Evolutionary conservation across 1,284 basidiomycete genomes (phyloP).

Genomic region (Afroboletus lepidellus): DNA sequence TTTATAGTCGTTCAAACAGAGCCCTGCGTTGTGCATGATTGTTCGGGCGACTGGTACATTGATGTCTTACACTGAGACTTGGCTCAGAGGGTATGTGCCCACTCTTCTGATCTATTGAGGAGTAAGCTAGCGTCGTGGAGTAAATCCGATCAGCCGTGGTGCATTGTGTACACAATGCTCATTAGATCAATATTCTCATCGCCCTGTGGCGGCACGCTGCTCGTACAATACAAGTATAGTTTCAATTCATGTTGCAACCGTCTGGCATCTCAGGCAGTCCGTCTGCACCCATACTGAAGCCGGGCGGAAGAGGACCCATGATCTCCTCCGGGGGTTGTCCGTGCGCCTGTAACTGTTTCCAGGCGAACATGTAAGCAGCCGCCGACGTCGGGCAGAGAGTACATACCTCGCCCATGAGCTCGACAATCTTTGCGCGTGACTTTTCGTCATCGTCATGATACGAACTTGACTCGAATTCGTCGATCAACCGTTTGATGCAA

Average conservation of each 20-base stretch:
- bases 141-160: too few relatives aligned
- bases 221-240: not conserved
- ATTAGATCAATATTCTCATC: not conserved
- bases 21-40: too few relatives aligned
- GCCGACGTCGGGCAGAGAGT: not conserved
- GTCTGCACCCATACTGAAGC: conserved; percentile 58
- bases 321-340: conserved; percentile 89
- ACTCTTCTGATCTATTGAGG: too few relatives aligned
- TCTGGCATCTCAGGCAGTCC: conserved; percentile 56
- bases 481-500: conserved; percentile 68
- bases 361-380: not conserved
- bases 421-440: conserved; percentile 54
- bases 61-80: too few relatives aligned
- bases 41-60: too few relatives aligned
- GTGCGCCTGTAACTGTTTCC: conserved; percentile 72
- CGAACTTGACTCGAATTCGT: conserved; percentile 66
- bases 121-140: too few relatives aligned
- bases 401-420: conserved; percentile 76
- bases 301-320: conserved; percentile 89
- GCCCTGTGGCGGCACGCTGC: not conserved
- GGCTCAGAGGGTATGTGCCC: too few relatives aligned
- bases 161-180: too few relatives aligned
- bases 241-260: conserved; percentile 43
- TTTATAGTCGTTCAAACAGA: too few relatives aligned
- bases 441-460: conserved; percentile 65